A percentile compares a stretch with the other conserved stretches of the same genome.
phyloP scores from a whole-genome alignment of 106 monocot species.

The Dendrobium officinale region DNA sequence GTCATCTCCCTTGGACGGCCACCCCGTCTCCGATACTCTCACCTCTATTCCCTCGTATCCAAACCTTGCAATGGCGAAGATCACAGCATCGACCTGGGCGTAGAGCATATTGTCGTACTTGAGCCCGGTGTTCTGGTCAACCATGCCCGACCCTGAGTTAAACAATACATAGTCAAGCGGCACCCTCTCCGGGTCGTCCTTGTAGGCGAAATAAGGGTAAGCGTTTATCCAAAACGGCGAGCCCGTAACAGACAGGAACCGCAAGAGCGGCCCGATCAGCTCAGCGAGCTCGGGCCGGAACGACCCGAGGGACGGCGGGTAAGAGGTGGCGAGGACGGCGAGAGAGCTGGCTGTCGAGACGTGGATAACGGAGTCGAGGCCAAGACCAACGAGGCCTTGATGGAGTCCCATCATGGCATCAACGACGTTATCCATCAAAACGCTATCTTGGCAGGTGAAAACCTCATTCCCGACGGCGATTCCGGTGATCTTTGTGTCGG shows the following conservation, averaged over 20 bases:
- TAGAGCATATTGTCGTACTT: conserved; percentile 93
- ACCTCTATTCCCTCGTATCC: conserved; percentile 62
- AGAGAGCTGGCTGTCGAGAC: conserved; percentile 78
- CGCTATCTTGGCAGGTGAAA: conserved; percentile 44
- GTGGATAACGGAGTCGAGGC: conserved; percentile 47
- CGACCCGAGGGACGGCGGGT: conserved; percentile 66
- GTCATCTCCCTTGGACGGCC: conserved; percentile 88
- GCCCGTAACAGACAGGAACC: conserved; percentile 52
- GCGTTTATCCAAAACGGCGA: conserved; percentile 96
- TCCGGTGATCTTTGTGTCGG: conserved; percentile 63
- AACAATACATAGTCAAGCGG: conserved; percentile 62
- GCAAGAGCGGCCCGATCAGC: conserved; percentile 41
- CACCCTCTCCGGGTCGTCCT: conserved; percentile 40
- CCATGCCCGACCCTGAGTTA: conserved; percentile 39
- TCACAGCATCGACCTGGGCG: conserved; percentile 89
- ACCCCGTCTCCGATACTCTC: conserved; percentile 89
- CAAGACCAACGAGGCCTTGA: conserved; percentile 48
- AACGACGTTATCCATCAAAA: conserved; percentile 57
- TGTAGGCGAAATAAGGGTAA: conserved; percentile 95
- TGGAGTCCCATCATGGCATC: conserved; percentile 65
- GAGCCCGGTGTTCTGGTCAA: conserved; percentile 69
- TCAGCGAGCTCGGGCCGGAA: conserved; percentile 40
- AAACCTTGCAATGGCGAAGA: conserved; percentile 50
- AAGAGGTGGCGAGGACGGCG: conserved; percentile 60
- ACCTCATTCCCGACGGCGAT: conserved; percentile 91